Evolutionary conservation across 345 rosid genomes (phyloP).

Genomic region (Murraya paniculata): DNA sequence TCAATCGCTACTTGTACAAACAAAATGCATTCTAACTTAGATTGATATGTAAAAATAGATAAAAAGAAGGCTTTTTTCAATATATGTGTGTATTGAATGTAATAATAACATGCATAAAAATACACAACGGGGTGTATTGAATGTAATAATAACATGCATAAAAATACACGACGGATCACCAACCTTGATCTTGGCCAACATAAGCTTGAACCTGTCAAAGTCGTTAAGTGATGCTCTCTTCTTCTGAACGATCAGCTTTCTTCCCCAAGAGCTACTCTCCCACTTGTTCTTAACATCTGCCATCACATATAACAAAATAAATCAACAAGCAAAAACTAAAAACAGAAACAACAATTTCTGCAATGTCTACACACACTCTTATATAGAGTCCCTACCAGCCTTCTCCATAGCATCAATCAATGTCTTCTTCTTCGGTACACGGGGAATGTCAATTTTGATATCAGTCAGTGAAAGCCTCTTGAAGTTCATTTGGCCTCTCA

Average conservation of each 20-base stretch:
- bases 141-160: background rate
- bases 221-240: conserved; percentile 73
- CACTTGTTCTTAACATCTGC: conserved; percentile 82
- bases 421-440: conserved; percentile 77
- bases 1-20: background rate
- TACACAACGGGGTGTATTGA: background rate
- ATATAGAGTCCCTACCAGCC: conserved; percentile 66
- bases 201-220: conserved; percentile 80
- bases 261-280: conserved; percentile 91
- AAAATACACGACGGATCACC: background rate
- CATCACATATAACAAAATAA: background rate
- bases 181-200: conserved; percentile 96
- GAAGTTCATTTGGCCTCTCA: conserved; percentile 75
- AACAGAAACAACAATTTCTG: background rate
- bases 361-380: background rate
- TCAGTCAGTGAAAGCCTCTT: conserved; percentile 79
- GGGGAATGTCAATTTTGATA: conserved; percentile 65
- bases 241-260: conserved; percentile 75
- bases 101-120: background rate
- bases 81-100: background rate
- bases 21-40: no score
- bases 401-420: conserved; percentile 78
- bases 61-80: background rate
- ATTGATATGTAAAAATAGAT: background rate
- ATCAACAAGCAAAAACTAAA: background rate